Evolutionary conservation across 495 filamentous ascomycete species (phyloP), one percentile per base, ranked within the genome.

Genomic region (Cryomyces antarcticus): DNA sequence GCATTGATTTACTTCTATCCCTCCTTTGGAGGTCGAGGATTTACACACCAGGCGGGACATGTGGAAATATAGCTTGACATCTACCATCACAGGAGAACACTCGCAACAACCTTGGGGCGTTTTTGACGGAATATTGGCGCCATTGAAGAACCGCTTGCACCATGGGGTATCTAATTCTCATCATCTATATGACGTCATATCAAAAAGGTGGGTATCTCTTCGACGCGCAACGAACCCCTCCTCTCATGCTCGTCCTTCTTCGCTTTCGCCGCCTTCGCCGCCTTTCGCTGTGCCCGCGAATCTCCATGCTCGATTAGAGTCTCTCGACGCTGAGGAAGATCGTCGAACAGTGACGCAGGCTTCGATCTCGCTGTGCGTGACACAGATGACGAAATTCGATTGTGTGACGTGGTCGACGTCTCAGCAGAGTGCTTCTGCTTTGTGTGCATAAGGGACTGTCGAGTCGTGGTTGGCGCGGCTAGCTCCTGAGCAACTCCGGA

Each of bases 131-230:
- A 24, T 2, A 1, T 24, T 24, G 17, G 17, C 17, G 17, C 17
- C 17, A 24, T 24, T 24, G 17, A 2, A 24, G 17, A 24, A 24
- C 17, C 17, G 17, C 17, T 24, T 24, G 17, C 17, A 24, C 2
- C 17, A 24, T 2, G 2, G 17, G 1, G 17, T 24, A 2, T 24
- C 1, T 24, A 24, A 24, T 2, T 24, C 17, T n/a, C n/a, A n/a
- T n/a, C n/a, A n/a, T n/a, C n/a, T n/a, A n/a, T n/a, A n/a, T n/a
- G n/a, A n/a, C n/a, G 17, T 39, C 38, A 60, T 28, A 57, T 38
- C 12, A 54, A 29, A 41, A 60, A 60, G 0, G 54, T 61, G 12
- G 57, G 57, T 27, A 61, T 55, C 31, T 57, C 56, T 34, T 52
- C 46, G 7, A 52, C 29, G 35, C 41, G 42, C 11, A 52, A 44